Evolutionary conservation across 495 filamentous ascomycete genomes (phyloP), one percentile per base, ranked within the genome.

Genomic region (Pseudomonodictys pantanalensis): DNA sequence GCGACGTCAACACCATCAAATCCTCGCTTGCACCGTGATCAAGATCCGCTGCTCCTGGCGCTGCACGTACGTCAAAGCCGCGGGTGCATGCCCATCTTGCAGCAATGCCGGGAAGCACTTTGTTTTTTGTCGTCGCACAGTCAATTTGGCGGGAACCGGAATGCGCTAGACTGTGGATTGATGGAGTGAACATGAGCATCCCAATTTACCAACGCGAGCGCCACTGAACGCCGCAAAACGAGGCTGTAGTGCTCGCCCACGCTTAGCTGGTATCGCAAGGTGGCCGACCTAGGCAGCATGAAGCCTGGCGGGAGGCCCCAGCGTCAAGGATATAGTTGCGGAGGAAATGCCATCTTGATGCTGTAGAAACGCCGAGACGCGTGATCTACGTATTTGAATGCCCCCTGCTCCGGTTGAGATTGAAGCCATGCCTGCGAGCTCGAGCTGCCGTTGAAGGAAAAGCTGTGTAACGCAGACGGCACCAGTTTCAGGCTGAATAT

Each of bases 351-450:
- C 57, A 47, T 52, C 43, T 56, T 50, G 44, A 65, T 18, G 49
- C 51, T 23, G 44, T 28, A 18, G 46, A 39, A 29, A 41, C 17
- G 30, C 39, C 46, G n/a, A 49, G 48, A 26, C 24, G 38, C n/a
- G 47, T 56, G 56, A 59, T 59, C 30, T 65, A 43, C 54, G 52
- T 63, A 63, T 39, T 43, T 56, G 56, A 57, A 23, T 45, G 28
- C 39, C 57, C 28, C 62, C 56, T 56, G 56, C 56, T 50, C 62
- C 51, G 50, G 62, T 33, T 43, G 35, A 30, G 17, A 15, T 22
- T 17, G n/a, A 52, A 1, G 56, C 26, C 26, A 15, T 3, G 38
- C 3, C 38, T 41, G 38, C 38, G 20, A 12, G 38, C n/a, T n/a
- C n/a, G n/a, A n/a, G n/a, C n/a, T n/a, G n/a, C n/a, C n/a, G n/a